Evolutionary conservation across 179 eudicot genomes (phyloP), one percentile per base, ranked within the genome.

Genomic region (Spinacia oleracea): DNA sequence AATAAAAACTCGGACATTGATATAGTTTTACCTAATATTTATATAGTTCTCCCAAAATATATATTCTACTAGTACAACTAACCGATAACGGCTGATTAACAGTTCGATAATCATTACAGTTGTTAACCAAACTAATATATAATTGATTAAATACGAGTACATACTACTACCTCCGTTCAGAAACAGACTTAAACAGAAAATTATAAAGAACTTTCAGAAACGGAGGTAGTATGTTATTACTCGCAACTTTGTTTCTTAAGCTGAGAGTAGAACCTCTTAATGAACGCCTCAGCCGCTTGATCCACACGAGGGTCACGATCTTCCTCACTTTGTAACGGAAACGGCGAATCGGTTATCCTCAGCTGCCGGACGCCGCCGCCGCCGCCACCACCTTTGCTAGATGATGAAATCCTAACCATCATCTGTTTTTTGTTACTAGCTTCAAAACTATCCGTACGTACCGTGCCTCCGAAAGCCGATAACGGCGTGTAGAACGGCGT

Each of bases 201-300:
- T n/a, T n/a, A n/a, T n/a, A n/a, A n/a, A n/a, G n/a, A n/a, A n/a
- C n/a, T n/a, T n/a, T n/a, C n/a, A n/a, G n/a, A n/a, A n/a, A n/a
- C n/a, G n/a, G n/a, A n/a, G n/a, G n/a, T n/a, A n/a, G n/a, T n/a
- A n/a, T n/a, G n/a, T n/a, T n/a, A n/a, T n/a, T 20, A 5, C 8
- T 55, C 59, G 73, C 10, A 23, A 2, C 32, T 15, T 72, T 83
- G 80, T 9, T 80, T 59, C 73, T 76, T 78, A 20, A 85, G 83
- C 29, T 83, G 72, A 34, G 73, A 70, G 71, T 85, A 85, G 16
- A 85, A 85, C 80, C 72, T 82, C 76, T 35, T 82, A 46, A 85
- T 85, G 70, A 85, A 84, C 78, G 67, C 85, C 10, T 79, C 85
- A 35, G 87, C 87, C 12, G 87, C 87, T 42, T 51, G 83, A 74